Evolutionary conservation across 2,329 filamentous ascomycete genomes (phyloP), one percentile per base, ranked within the genome.

Genomic region (Hawksworthiomyces lignivorus): DNA sequence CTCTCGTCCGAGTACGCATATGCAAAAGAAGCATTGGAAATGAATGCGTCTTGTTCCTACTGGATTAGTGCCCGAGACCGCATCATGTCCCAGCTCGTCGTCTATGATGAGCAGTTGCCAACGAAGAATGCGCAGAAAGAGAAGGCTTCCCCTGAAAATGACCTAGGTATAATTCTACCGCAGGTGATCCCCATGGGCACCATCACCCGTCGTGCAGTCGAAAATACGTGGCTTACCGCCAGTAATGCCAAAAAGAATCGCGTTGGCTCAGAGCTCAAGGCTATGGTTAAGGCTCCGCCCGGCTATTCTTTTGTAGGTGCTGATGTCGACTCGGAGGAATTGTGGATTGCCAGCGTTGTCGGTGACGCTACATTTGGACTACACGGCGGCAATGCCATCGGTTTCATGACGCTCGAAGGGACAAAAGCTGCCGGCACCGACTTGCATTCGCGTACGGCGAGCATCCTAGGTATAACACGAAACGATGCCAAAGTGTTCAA

Each of bases 181-280:
- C 92, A 98, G 56, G 72, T 98, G 46, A 96, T 98, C 42, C 92
- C 92, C 0, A 98, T 98, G 92, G 92, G 92, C 14, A 98, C 94
- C 7, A 87, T 98, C 49, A 98, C 92, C 3, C 77, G 92, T 39
- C 77, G 92, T 56, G 87, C 90, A 0, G 92, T 98, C 7, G 92
- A 98, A 55, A 97, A 96, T 50, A 98, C 92, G 0, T 98, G 94
- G 92, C 75, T 98, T 35, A 98, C 92, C 4, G 94, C 92, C 2
- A 94, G 88, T 54, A 98, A 98, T 55, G 94, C 94, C 1, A 98
- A 98, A 66, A 80, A 80, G 57, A 97, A 97, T 52, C 82, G 94
- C 6, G 90, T 98, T 4, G 92, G 92, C 1, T 98, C 92, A 0
- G 92, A 98, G 59, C 71, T 98, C 19, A 98, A 98, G 61, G 87